Conservation (phyloP, 805 yeast species). For the Candida silvicultrix region DNA sequence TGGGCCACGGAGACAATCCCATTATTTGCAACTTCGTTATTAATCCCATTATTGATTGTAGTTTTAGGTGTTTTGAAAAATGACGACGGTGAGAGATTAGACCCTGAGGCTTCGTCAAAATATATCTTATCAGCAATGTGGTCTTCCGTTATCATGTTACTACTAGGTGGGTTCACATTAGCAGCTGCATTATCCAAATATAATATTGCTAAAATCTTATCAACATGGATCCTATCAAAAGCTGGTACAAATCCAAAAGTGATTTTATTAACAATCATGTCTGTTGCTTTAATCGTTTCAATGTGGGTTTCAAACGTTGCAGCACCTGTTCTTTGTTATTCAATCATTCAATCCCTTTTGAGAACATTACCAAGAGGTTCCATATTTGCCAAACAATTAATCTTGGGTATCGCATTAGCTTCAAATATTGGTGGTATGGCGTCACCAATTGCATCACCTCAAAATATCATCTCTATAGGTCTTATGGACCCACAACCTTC, state of each 20-base stretch:
- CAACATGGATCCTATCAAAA: constrained; percentile 71
- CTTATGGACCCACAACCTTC: constrained; percentile 77
- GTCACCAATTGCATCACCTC: constrained; percentile 96
- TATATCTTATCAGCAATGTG: constrained; percentile 86
- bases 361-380: constrained; percentile 78
- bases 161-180: constrained; percentile 89
- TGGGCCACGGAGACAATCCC: constrained; percentile 98
- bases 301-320: constrained; percentile 98
- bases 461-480: constrained; percentile 85
- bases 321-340: constrained; percentile 89
- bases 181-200: constrained; percentile 94
- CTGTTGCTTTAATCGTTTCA: constrained; percentile 76
- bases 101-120: constrained; percentile 61
- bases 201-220: constrained; percentile 78
- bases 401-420: constrained; percentile 88
- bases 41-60: constrained; percentile 79
- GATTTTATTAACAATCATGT: constrained; percentile 76
- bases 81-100: constrained; percentile 46
- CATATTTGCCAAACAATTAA: constrained; percentile 73
- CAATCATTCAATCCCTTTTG: constrained; percentile 85
- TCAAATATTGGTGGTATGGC: constrained; percentile 96
- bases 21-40: constrained; percentile 77
- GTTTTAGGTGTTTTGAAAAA: constrained; percentile 62
- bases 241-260: constrained; percentile 85
- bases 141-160: constrained; percentile 86